These are phyloP conservation scores for Helotiales sp. DNA, from an alignment of 2,329 filamentous ascomycete species.

Conservation along the genomic window DNA sequence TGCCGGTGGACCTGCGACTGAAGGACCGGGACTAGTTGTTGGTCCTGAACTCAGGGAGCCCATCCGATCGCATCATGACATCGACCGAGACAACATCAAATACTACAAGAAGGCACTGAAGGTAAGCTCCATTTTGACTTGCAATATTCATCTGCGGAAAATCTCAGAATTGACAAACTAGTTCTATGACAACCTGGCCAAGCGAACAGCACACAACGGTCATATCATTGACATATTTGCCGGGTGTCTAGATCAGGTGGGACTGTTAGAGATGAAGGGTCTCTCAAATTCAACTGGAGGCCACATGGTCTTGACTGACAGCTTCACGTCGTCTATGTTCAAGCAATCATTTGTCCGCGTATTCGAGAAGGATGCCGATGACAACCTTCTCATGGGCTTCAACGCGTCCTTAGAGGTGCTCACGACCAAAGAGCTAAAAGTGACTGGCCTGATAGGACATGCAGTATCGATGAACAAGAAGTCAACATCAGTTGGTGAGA, in stretches of 20 bases:
- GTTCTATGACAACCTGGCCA: conserved; percentile 95
- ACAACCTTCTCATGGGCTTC: conserved; percentile 97
- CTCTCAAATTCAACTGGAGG: conserved; percentile 95
- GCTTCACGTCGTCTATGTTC: conserved; percentile 99
- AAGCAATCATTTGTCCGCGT: conserved; percentile 97
- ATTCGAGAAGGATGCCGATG: conserved; percentile 94
- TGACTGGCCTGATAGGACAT: conserved; percentile 95
- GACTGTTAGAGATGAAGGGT: conserved; percentile 96
- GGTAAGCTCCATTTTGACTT: conserved; percentile 53
- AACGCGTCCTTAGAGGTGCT: conserved; percentile 95
- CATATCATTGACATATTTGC: conserved; percentile 98
- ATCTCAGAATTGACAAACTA: conserved; percentile 44
- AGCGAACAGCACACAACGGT: conserved; percentile 93
- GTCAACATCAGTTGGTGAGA: conserved; percentile 94
- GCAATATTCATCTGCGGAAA: neutral
- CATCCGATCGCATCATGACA: conserved; percentile 97
- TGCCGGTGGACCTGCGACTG: conserved; percentile 90
- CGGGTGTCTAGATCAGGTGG: conserved; percentile 95
- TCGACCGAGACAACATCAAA: conserved; percentile 98
- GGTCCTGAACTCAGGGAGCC: conserved; percentile 94
- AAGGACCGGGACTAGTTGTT: conserved; percentile 96
- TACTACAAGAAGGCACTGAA: conserved; percentile 99
- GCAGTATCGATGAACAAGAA: conserved; percentile 98
- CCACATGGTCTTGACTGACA: conserved; percentile 97
- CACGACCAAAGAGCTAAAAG: conserved; percentile 97